These are phyloP conservation scores for Furcasterigmium sp. DNA, from an alignment of 2,329 filamentous ascomycete species.

Conservation along the genomic window DNA sequence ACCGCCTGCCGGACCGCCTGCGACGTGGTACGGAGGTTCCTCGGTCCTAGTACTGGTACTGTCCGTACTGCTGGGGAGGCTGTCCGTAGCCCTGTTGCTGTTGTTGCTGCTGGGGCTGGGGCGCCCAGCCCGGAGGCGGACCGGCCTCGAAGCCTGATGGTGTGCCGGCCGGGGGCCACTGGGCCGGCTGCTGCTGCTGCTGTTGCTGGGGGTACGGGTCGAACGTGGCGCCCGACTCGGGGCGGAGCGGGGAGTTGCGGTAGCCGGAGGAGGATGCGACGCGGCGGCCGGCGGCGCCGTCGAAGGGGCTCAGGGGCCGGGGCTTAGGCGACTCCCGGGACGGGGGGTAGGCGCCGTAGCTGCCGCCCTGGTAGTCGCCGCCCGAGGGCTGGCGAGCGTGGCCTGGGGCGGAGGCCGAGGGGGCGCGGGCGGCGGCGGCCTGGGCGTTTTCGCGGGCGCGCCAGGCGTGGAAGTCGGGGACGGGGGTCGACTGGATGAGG, in stretches of 20 bases:
- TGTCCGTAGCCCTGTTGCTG: constrained; percentile 24
- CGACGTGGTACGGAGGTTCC: too few species aligned
- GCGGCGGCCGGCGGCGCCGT: constrained; percentile 20
- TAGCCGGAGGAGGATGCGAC: constrained; percentile 37
- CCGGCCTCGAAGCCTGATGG: constrained; percentile 31
- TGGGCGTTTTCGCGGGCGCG: constrained; percentile 34
- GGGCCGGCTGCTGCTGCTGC: constrained; percentile 21
- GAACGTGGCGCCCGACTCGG: constrained; percentile 38
- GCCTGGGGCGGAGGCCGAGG: constrained; percentile 20
- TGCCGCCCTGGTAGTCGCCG: constrained; percentile 31
- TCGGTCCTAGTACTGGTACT: constrained; percentile 25
- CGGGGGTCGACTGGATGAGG: constrained; percentile 61
- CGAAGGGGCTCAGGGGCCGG: constrained; percentile 44
- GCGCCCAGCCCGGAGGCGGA: constrained; percentile 21
- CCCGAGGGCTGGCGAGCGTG: constrained; percentile 36
- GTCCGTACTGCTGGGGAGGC: constrained; percentile 27
- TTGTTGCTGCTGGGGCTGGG: constrained; percentile 30
- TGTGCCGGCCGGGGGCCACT: constrained; percentile 5
- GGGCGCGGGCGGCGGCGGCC: constrained; percentile 23
- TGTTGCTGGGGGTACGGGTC: constrained; percentile 31
- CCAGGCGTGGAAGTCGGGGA: constrained; percentile 58
- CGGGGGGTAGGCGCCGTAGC: constrained; percentile 4
- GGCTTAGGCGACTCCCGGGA: constrained; percentile 14
- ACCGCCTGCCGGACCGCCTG: too few species aligned
- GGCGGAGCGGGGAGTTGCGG: constrained; percentile 46